Conservation (phyloP, 2,329 filamentous ascomycete genomes). For the Sclerotinia sclerotiorum region DNA sequence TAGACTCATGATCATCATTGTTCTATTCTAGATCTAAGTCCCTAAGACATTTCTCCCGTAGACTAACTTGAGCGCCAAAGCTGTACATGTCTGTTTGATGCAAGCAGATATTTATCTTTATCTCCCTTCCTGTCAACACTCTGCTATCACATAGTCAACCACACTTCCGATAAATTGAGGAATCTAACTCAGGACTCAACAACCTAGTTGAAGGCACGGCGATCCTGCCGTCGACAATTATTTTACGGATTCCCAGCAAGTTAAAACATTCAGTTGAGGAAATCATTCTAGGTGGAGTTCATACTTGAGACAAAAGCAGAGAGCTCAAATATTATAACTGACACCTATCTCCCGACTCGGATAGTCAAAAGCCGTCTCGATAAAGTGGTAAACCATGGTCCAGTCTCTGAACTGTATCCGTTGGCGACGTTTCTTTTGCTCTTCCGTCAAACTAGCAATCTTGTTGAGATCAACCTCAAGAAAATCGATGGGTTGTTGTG, state of each 20-base stretch:
- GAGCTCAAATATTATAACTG: neutral
- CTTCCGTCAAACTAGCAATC: neutral
- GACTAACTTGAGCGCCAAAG: neutral
- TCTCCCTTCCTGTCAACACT: neutral
- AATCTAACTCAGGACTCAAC: neutral
- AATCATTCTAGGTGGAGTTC: accelerated
- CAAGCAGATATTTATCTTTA: accelerated
- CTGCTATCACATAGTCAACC: neutral
- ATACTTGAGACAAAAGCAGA: neutral
- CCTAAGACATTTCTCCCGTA: neutral
- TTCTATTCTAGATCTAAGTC: too few species aligned
- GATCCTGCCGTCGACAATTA: accelerated
- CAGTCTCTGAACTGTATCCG: neutral
- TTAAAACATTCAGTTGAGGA: neutral
- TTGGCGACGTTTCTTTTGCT: neutral
- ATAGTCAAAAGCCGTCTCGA: neutral
- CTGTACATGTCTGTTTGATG: accelerated
- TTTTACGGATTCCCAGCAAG: accelerated
- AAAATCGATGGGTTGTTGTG: neutral
- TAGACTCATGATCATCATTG: neutral
- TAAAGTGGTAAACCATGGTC: neutral
- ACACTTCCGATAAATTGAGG: too few species aligned
- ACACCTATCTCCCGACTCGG: neutral
- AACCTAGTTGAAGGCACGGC: accelerated
- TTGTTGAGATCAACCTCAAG: neutral